These are phyloP conservation scores for Dothistroma septosporum DNA, from an alignment of 2,329 filamentous ascomycete species.

Conservation along the genomic window DNA sequence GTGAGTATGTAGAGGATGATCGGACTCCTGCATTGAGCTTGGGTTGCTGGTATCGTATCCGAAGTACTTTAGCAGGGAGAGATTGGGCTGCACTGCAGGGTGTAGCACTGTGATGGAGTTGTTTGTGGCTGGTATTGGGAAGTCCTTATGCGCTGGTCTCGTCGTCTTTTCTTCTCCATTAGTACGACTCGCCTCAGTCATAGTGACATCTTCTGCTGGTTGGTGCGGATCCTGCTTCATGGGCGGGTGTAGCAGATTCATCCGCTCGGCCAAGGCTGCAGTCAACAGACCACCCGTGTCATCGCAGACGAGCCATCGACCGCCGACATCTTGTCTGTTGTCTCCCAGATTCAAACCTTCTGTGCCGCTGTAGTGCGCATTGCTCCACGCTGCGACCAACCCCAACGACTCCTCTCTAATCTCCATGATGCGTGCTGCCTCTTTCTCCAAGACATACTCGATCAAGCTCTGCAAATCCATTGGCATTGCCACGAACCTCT, in stretches of 20 bases:
- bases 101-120: conserved; percentile 82
- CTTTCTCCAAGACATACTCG: conserved; percentile 75
- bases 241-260: conserved; percentile 63
- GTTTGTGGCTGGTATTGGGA: conserved; percentile 60
- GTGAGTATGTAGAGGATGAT: conserved; percentile 76
- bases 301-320: conserved; percentile 77
- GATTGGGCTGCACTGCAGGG: conserved; percentile 78
- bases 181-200: not conserved
- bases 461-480: conserved; percentile 73
- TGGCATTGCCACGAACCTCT: conserved; percentile 78
- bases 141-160: conserved; percentile 44
- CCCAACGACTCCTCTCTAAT: conserved; percentile 79
- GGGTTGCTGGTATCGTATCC: conserved; percentile 70
- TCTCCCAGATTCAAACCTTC: conserved; percentile 13
- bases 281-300: conserved; percentile 80
- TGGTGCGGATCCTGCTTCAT: conserved; percentile 13
- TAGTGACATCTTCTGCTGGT: conserved; percentile 2
- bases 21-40: conserved; percentile 29
- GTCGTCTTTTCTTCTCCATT: conserved; percentile 19
- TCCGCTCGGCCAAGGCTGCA: conserved; percentile 79
- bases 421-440: conserved; percentile 76
- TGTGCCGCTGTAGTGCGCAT: conserved; percentile 70
- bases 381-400: conserved; percentile 81
- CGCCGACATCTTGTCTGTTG: conserved; percentile 41
- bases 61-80: conserved; percentile 84